Base-by-base conservation (phyloP, 805 yeast genomes). In the Kluyveromyces dobzhanskii region DNA sequence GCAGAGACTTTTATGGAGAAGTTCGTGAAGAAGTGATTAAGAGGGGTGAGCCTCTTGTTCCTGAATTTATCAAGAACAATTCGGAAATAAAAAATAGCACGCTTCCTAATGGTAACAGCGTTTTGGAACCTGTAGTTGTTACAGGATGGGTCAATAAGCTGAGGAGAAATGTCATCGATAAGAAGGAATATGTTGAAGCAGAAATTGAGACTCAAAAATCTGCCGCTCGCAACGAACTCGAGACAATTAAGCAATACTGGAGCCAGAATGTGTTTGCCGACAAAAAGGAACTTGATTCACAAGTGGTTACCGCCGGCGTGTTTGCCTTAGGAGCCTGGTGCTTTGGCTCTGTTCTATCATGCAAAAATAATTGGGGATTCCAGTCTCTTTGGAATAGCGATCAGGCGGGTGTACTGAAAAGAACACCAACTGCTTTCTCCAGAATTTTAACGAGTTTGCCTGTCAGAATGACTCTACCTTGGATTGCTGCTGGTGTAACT, bases 271-370 rank as follows among this genome's bases (percentile, higher is more conserved):
- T 57, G 11, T 47, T 56, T n/a, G 50, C 44, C 27, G 47, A 53
- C 35, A 28, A 41, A 7, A 27, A 35, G 17, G 65, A 59, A 37
- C 48, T 41, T 28, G 34, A 44, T 11, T 49, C 53, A 26, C 31
- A 44, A 7, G 17, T 57, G 4, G 53, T 56, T 5, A 60, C 62
- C 3, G 49, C 59, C 6, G 17, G 54, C 4, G 41, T 52, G 10
- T 26, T 49, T 4, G 47, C 64, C 1, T 38, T 55, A 1, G 55
- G 59, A 10, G 54, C 57, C 3, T 56, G 52, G 32, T 51, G 47
- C 38, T 40, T 48, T 9, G 60, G 62, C 4, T 49, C 54, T 27
- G 53, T 60, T 3, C 13, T 56, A 14, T 47, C 49, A 13, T 54
- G 50, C 34, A 52, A 41, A 30, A 37, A 37, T 11, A 56, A 56